Percentiles rank a stretch among this genome's conserved stretches.
Conservation (phyloP, 345 rosid genomes). For the Trapa bicornis region DNA sequence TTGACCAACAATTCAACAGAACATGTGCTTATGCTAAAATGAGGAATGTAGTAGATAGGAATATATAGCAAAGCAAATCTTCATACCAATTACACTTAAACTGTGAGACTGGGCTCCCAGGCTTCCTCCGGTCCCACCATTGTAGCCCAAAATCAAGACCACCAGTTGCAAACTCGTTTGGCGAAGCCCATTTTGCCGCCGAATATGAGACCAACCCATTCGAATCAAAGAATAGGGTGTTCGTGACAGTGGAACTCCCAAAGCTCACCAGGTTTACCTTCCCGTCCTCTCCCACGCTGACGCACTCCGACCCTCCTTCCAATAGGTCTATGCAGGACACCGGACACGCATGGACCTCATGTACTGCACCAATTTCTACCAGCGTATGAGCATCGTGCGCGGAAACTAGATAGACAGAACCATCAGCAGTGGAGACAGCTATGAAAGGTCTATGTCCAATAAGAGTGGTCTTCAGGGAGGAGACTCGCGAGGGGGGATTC, state of each 20-base stretch:
- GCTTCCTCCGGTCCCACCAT: conserved; percentile 81
- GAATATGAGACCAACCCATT: conserved; percentile 64
- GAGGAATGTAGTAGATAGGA: not conserved
- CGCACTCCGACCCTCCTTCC: conserved; percentile 50
- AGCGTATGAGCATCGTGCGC: conserved; percentile 16
- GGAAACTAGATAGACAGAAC: conserved; percentile 46
- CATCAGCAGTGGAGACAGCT: conserved; percentile 41
- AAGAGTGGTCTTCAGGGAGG: conserved; percentile 38
- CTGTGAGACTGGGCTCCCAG: conserved; percentile 62
- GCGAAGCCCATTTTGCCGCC: conserved; percentile 79
- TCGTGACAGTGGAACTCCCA: conserved; percentile 40
- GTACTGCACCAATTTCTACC: conserved; percentile 20
- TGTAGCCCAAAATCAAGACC: conserved; percentile 73
- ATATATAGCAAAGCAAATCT: not conserved
- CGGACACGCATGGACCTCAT: conserved; percentile 41
- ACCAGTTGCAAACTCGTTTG: conserved; percentile 75
- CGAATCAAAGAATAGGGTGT: conserved; percentile 45
- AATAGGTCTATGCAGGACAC: conserved; percentile 54
- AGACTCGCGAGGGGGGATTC: conserved; percentile 45
- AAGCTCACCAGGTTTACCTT: conserved; percentile 30
- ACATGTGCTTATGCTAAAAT: not conserved
- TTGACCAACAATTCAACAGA: not conserved
- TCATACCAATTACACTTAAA: conserved; percentile 70
- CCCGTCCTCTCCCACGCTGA: conserved; percentile 47
- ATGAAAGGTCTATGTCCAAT: conserved; percentile 28